Evolutionary conservation across 164 flowering plant species (phyloP), one percentile per base, ranked within the genome.

Genomic region (Chimonanthus salicifolius): DNA sequence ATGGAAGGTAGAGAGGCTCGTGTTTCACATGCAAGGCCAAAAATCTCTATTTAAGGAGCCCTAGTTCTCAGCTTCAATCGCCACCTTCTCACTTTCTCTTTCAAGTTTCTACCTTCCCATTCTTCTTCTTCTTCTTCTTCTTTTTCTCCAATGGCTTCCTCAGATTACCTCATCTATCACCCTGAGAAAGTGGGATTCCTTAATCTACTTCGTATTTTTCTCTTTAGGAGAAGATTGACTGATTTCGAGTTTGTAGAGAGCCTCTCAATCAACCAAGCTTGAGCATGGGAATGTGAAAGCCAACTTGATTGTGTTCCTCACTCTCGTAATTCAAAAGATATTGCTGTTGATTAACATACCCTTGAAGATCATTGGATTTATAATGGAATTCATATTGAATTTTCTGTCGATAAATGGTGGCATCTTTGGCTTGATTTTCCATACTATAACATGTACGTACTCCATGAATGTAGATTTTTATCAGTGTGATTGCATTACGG

Each of bases 401-500:
- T 68, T 79, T 43, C 46, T 76, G 62, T 49, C 72, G 2, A 47
- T 75, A 58, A 79, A 75, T 48, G 78, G 78, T 1, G 81, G 81
- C 47, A 6, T 72, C 47, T 54, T 70, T 7, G 44, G 60, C 45
- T 20, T 75, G 48, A 0, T 75, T 70, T 5, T 68, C 47, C 50
- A 13, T 18, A 11, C 43, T 43, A 11, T 65, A 33, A 65, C 47
- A 65, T 44, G 68, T 65, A 54, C 16, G 60, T 15, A 54, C 60
- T 11, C 16, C 11, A 13, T 54, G 2, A 13, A n/a, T 54, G 16
- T n/a, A 54, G 60, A 11, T 11, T 54, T 0, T 54, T 54, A 11
- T n/a, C 16, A 54, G 60, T 54, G 60, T 54, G 16, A 54, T 9
- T 54, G 15, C 60, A 54, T n/a, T 54, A 10, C 60, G 11, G 60